Conservation (phyloP, 495 filamentous ascomycete genomes). For the Cryomyces minteri region DNA sequence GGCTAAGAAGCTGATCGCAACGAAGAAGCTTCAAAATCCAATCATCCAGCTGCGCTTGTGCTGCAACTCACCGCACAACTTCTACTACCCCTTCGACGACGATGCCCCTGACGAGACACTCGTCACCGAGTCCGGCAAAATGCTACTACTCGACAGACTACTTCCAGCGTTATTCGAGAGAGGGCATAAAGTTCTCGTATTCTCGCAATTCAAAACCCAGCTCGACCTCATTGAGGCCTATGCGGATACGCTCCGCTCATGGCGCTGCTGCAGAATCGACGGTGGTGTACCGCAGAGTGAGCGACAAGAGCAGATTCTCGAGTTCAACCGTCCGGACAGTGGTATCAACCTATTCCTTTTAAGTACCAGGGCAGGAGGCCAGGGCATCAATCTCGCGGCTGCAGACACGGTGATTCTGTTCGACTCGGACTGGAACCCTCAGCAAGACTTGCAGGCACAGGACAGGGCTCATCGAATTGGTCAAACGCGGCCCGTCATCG, state of each 20-base stretch:
- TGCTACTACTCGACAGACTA: slow-evolving; percentile 80
- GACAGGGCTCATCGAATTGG: slow-evolving; percentile 91
- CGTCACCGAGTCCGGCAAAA: slow-evolving; percentile 78
- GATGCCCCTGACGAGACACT: slow-evolving; percentile 49
- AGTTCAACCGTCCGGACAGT: slow-evolving; percentile 45
- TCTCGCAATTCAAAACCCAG: slow-evolving; percentile 90
- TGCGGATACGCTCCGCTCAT: slow-evolving; percentile 47
- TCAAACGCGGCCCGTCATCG: slow-evolving; percentile 75
- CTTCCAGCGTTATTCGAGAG: slow-evolving; percentile 55
- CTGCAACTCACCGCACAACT: slow-evolving; percentile 90
- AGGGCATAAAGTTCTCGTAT: slow-evolving; percentile 84
- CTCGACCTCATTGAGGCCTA: slow-evolving; percentile 85
- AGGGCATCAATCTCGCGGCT: slow-evolving; percentile 72
- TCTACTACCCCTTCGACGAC: slow-evolving; percentile 70
- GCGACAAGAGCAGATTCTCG: slow-evolving; percentile 62
- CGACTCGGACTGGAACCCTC: slow-evolving; percentile 90
- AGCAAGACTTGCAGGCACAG: slow-evolving; percentile 91
- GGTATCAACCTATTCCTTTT: slow-evolving; percentile 57
- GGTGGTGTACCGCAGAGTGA: slow-evolving; percentile 68
- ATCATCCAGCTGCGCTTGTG: slow-evolving; percentile 82
- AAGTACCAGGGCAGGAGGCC: slow-evolving; percentile 78
- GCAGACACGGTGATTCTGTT: slow-evolving; percentile 62
- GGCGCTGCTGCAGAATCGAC: slow-evolving; percentile 81
- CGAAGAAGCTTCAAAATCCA: slow-evolving; percentile 90
- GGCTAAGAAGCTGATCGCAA: slow-evolving; percentile 69